Base-by-base conservation (phyloP, 805 yeast genomes). In the Yarrowia yakushimensis region DNA sequence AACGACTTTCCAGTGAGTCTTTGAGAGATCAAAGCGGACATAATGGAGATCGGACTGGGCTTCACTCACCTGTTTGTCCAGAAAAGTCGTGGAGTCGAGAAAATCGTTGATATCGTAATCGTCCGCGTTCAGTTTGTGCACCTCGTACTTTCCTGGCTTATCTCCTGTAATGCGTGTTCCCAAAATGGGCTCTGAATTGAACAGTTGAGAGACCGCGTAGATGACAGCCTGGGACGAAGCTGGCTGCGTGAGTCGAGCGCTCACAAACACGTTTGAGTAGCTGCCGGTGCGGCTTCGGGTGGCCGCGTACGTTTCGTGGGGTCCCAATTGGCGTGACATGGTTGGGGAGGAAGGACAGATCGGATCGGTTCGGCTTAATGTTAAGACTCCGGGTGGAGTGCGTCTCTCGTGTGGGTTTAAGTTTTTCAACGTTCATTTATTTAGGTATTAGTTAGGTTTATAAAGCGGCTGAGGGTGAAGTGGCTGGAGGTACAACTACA, bases 1-100 rank as follows among this genome's bases (percentile, higher is more conserved):
- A 17, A 59, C 48, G 4, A 68, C 43, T 10, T 65, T 62, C 70
- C 70, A 68, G 18, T 52, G 59, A 15, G 31, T 17, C 12, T 52
- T 52, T 7, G 43, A 10, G 17, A 52, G 59, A 52, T 52, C 43
- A 11, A 52, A 52, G 1, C 36, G 43, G 3, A 52, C 33, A 9
- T 52, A 34, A 17, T 52, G 59, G 10, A 52, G 42, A n/a, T 34
- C 43, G 8, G 59, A 52, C 8, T 52, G 59, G 4, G 43, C 43
- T 22, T 52, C 34, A 9, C 25, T 23, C n/a, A 52, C 43, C 23
- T n/a, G 23, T 9, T 17, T 22, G 17, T 52, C 43, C 20, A 6
- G 2, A 13, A 20, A 52, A 2, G 59, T 17, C 10, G 17, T 23
- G 10, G 41, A 22, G n/a, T 48, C 41, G n/a, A 48, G 31, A 17